These are phyloP conservation scores for Corinectria fuckeliana DNA, from an alignment of 2,329 filamentous ascomycete genomes.

Conservation along the genomic window DNA sequence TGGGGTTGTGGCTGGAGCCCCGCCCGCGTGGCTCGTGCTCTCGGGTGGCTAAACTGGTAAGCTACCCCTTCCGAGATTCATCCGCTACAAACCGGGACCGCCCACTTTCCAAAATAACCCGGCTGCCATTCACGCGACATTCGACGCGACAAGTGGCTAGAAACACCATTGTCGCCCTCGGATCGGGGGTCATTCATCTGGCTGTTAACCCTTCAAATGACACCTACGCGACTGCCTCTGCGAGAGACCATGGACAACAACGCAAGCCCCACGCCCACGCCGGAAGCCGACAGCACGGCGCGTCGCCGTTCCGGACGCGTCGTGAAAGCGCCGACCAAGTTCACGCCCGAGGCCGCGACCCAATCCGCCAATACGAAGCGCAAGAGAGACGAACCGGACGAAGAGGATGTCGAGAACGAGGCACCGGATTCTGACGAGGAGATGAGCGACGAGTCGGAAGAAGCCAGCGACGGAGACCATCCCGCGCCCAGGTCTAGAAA, in stretches of 20 bases:
- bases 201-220: slow-evolving; percentile 28
- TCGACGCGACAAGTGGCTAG: slow-evolving; percentile 40
- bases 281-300: slow-evolving; percentile 57
- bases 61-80: slow-evolving; percentile 35
- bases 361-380: slow-evolving; percentile 59
- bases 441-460: slow-evolving; percentile 52
- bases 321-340: slow-evolving; percentile 65
- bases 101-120: slow-evolving; percentile 38
- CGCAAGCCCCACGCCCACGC: slow-evolving; percentile 59
- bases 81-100: slow-evolving; percentile 27
- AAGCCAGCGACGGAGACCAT: slow-evolving; percentile 55
- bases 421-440: slow-evolving; percentile 55
- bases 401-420: slow-evolving; percentile 55
- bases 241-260: slow-evolving; percentile 59
- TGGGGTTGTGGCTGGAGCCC: slow-evolving; percentile 25
- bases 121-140: slow-evolving; percentile 37
- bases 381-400: slow-evolving; percentile 59
- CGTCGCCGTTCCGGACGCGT: slow-evolving; percentile 75
- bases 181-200: slow-evolving; percentile 35
- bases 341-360: slow-evolving; percentile 55
- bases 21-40: slow-evolving; percentile 19
- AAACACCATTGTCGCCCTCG: slow-evolving; percentile 39
- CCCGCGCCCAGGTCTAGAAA: slow-evolving; percentile 46
- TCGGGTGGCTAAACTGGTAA: slow-evolving; percentile 20
- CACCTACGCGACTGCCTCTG: slow-evolving; percentile 28